Evolutionary conservation across 2,329 filamentous ascomycete species (phyloP).

Genomic region (Beauveria varroae): DNA sequence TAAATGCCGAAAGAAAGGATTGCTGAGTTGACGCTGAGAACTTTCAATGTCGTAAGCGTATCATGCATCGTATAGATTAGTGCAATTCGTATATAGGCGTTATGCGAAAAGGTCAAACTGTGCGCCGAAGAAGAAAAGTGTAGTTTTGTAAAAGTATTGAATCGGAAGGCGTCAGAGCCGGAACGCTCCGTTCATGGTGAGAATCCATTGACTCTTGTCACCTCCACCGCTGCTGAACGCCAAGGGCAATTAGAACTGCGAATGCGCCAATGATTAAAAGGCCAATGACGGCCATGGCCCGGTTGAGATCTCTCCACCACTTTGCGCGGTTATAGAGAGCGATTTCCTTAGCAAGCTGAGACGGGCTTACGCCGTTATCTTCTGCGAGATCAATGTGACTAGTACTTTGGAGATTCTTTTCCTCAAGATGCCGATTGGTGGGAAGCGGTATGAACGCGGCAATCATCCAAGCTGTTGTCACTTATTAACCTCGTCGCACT

Average conservation of each 20-base stretch:
- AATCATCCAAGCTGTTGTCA: conserved; percentile 63
- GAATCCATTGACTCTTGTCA: not conserved
- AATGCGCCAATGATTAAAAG: conserved; percentile 46
- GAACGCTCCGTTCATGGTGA: not conserved
- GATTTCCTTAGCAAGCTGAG: conserved; percentile 33
- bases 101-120: not conserved
- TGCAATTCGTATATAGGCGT: not conserved
- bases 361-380: conserved; percentile 24
- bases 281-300: conserved; percentile 50
- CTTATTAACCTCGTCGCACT: not conserved
- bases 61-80: not conserved
- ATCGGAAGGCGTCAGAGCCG: not conserved
- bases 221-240: conserved; percentile 44
- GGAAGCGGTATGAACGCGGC: conserved; percentile 69
- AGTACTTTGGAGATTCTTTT: conserved; percentile 37
- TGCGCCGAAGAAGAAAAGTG: not conserved
- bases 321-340: conserved; percentile 41
- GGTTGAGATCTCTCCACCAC: conserved; percentile 55
- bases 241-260: conserved; percentile 43
- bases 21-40: not conserved
- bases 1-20: conserved; percentile 7
- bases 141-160: not conserved
- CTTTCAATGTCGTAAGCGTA: not conserved
- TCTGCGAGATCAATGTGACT: conserved; percentile 32
- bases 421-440: conserved; percentile 43